A percentile compares a stretch with the other conserved stretches of the same genome.
Conservation (phyloP, 1,284 basidiomycete species). For the Wallemia hederae region DNA sequence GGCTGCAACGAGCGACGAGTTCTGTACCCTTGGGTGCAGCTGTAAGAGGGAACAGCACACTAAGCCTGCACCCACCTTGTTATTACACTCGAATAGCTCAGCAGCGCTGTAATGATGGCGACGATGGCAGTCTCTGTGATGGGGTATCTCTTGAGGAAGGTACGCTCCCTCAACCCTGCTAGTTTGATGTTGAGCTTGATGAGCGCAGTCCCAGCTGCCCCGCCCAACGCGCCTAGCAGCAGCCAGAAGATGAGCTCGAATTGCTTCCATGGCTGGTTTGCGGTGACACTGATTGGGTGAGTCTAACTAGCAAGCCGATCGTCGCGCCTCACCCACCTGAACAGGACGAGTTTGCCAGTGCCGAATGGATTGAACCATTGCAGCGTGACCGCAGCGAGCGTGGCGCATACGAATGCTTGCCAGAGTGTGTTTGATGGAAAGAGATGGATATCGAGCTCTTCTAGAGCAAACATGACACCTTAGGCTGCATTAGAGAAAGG, state of each 20-base stretch:
- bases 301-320: slow-evolving; percentile 3
- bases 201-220: slow-evolving; percentile 30
- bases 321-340: slow-evolving; percentile 17
- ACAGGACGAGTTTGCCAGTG: slow-evolving; percentile 39
- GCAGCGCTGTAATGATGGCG: slow-evolving; percentile 32
- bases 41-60: neutral
- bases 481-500: neutral
- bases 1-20: slow-evolving; percentile 37
- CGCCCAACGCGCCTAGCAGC: slow-evolving; percentile 17
- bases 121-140: slow-evolving; percentile 31
- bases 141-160: slow-evolving; percentile 28
- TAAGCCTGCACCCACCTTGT: neutral
- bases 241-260: slow-evolving; percentile 29
- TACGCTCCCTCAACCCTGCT: slow-evolving; percentile 30
- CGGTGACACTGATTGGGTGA: slow-evolving; percentile 22
- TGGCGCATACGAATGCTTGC: slow-evolving; percentile 42
- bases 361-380: slow-evolving; percentile 45
- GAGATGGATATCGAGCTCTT: slow-evolving; percentile 38
- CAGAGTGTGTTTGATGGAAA: slow-evolving; percentile 41
- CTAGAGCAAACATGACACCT: slow-evolving; percentile 34
- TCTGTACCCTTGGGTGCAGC: slow-evolving; percentile 20
- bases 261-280: slow-evolving; percentile 31
- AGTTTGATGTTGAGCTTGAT: slow-evolving; percentile 33
- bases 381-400: slow-evolving; percentile 34
- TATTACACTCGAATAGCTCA: slow-evolving; percentile 24